These are phyloP conservation scores for Pseudoperonospora humuli DNA, from an alignment of 352 stramenopile species.

Conservation along the genomic window DNA sequence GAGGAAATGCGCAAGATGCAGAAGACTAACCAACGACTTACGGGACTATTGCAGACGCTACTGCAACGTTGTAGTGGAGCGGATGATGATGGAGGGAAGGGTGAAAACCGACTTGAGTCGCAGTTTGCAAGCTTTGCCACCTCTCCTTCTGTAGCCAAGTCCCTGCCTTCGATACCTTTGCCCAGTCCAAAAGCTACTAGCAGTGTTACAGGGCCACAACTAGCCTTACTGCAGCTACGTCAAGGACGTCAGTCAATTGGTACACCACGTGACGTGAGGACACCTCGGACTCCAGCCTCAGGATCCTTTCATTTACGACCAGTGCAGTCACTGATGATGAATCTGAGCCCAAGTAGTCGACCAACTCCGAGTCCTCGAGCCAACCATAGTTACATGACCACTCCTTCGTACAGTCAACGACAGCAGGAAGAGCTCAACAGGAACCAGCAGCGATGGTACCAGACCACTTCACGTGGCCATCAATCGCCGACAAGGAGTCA, in stretches of 20 bases:
- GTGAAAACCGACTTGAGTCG: conserved; percentile 7
- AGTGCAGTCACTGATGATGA: conserved; percentile 35
- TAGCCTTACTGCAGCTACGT: conserved; percentile 25
- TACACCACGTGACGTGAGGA: conserved; percentile 21
- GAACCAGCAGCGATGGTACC: conserved; percentile 21
- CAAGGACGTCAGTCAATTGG: conserved; percentile 16
- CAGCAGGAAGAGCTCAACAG: conserved; percentile 17
- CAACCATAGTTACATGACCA: conserved; percentile 15
- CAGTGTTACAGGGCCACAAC: conserved; percentile 16
- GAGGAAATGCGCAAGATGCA: conserved; percentile 68
- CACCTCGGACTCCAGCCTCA: conserved; percentile 22
- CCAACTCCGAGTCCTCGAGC: conserved; percentile 21
- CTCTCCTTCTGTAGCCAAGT: conserved; percentile 12
- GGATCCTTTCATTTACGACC: conserved; percentile 39
- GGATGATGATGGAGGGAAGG: conserved; percentile 11
- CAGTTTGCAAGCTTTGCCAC: conserved; percentile 3
- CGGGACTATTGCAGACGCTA: conserved; percentile 46
- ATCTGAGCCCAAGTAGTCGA: conserved; percentile 20
- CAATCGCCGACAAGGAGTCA: conserved; percentile 15
- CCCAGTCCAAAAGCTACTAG: conserved; percentile 20
- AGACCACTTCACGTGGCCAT: conserved; percentile 9
- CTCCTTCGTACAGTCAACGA: conserved; percentile 22
- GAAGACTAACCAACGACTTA: conserved; percentile 55
- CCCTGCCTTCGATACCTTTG: conserved; percentile 18
- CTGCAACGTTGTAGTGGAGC: conserved; percentile 19